phyloP scores from a whole-genome alignment of 441 rosid genomes.

The Pelargonium citronellum region DNA sequence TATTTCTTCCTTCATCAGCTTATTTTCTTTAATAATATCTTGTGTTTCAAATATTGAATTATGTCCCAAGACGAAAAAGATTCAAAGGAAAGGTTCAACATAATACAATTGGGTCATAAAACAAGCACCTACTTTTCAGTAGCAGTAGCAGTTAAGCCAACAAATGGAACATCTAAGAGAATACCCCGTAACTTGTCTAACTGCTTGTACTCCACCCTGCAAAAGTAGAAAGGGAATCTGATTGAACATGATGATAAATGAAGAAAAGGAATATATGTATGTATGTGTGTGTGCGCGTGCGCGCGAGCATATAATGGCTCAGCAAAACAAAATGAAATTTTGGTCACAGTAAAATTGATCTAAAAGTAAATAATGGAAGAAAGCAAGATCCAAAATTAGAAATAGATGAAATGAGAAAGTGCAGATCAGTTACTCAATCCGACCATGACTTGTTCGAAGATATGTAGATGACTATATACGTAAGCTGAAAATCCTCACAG shows the following conservation, averaged over 20 bases:
- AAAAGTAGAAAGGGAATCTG: slow-evolving; percentile 12
- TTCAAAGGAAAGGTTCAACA: not conserved
- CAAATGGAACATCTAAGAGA: slow-evolving; percentile 43
- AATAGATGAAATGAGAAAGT: not conserved
- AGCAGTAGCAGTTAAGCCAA: slow-evolving; percentile 50
- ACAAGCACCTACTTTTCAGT: slow-evolving; percentile 34
- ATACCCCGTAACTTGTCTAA: slow-evolving; percentile 33
- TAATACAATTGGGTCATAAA: slow-evolving; percentile 2
- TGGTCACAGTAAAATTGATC: not conserved
- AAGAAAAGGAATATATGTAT: not conserved
- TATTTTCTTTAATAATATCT: not conserved
- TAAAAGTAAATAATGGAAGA: not conserved
- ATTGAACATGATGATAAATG: not conserved
- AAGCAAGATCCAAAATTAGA: not conserved
- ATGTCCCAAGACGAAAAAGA: not conserved
- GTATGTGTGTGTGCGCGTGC: too few species aligned
- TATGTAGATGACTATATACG: not conserved
- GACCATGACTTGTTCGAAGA: not conserved
- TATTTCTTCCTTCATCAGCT: not conserved
- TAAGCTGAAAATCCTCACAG: not conserved
- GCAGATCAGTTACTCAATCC: not conserved
- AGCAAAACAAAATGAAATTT: not conserved
- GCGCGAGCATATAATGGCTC: not conserved
- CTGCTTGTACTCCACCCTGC: slow-evolving; percentile 48
- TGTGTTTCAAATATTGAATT: not conserved